Conservation (phyloP, 176 grass and related monocot species). For the Ensete ventricosum region DNA sequence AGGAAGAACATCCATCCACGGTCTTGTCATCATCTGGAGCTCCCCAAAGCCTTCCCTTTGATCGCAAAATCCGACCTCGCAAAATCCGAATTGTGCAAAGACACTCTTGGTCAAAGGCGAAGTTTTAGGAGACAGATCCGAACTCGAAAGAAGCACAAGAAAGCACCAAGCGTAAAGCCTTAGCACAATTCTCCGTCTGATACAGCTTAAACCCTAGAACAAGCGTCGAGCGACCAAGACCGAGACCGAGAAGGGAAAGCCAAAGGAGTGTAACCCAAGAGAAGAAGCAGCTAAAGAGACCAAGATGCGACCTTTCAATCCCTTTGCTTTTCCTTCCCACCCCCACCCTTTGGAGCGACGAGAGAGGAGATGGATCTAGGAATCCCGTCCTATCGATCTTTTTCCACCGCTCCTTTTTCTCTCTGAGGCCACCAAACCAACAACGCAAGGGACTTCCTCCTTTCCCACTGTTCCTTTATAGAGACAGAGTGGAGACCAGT, state of each 20-base stretch:
- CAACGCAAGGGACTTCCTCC: too few species aligned
- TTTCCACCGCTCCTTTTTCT: too few species aligned
- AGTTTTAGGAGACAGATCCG: too few species aligned
- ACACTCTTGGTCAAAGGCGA: too few species aligned
- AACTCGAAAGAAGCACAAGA: too few species aligned
- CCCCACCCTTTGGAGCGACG: not conserved
- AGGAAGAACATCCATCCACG: slow-evolving; percentile 60
- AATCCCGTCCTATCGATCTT: too few species aligned
- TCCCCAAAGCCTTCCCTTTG: not conserved
- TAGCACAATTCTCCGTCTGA: not conserved
- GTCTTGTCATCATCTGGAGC: slow-evolving; percentile 45
- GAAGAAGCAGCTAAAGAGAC: not conserved
- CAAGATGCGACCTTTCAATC: not conserved
- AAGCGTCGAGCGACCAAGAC: not conserved
- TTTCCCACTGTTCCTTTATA: too few species aligned
- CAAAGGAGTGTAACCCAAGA: not conserved
- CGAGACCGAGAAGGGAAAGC: too few species aligned
- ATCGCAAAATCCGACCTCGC: not conserved
- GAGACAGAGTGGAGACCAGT: too few species aligned
- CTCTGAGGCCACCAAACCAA: too few species aligned
- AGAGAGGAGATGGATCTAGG: too few species aligned
- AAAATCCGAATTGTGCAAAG: too few species aligned
- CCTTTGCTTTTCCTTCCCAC: not conserved
- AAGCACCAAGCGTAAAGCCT: not conserved
- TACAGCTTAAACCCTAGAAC: not conserved